Percentiles rank a stretch among this genome's conserved stretches.
Evolutionary conservation across 345 rosid genomes (phyloP).

Genomic region (Kandelia obovata): DNA sequence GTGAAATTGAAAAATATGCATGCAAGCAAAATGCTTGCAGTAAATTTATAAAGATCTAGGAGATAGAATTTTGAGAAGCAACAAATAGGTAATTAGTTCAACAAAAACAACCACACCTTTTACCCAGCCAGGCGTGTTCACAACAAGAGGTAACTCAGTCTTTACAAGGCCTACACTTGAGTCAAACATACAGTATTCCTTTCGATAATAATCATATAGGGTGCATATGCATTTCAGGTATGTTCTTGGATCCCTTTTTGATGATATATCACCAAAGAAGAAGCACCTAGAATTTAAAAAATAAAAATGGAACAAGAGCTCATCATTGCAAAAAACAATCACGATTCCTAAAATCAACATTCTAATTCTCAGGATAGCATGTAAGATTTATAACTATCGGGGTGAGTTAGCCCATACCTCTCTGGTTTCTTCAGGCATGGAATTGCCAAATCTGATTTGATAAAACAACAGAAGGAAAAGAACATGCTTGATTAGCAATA

Average conservation of each 20-base stretch:
- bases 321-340: background rate
- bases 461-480: slow-evolving; percentile 2
- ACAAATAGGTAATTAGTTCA: background rate
- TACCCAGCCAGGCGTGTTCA: slow-evolving; percentile 97
- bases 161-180: slow-evolving; percentile 32
- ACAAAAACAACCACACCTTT: slow-evolving; percentile 51
- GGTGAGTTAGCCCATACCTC: slow-evolving; percentile 43
- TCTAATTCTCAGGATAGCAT: background rate
- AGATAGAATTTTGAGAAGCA: background rate
- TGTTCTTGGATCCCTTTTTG: slow-evolving; percentile 72
- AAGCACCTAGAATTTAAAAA: slow-evolving; percentile 43
- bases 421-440: slow-evolving; percentile 94
- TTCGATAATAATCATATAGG: slow-evolving; percentile 55
- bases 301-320: background rate
- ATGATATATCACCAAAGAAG: slow-evolving; percentile 86
- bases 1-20: background rate
- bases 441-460: slow-evolving; percentile 58
- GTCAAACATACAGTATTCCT: slow-evolving; percentile 37
- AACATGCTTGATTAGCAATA: slow-evolving; percentile 6
- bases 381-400: background rate
- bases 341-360: slow-evolving; percentile 2
- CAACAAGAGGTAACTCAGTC: slow-evolving; percentile 65
- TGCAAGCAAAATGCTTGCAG: background rate
- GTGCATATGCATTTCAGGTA: slow-evolving; percentile 62
- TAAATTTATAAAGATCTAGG: background rate